Evolutionary conservation across 768 basidiomycete species (phyloP).

Genomic region (Tephrocybe sp.): DNA sequence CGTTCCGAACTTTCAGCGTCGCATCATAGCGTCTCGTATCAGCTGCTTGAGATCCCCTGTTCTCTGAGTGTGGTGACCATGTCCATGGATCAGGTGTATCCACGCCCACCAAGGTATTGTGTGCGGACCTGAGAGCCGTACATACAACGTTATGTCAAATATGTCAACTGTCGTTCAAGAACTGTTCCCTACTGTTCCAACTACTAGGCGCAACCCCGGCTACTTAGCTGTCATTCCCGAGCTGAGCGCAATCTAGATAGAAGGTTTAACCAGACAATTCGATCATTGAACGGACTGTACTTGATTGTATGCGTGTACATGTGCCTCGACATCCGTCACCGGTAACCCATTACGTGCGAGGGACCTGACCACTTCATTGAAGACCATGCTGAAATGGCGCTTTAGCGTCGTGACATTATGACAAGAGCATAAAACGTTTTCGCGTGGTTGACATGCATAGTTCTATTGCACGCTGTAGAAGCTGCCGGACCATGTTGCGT

Average conservation of each 20-base stretch:
- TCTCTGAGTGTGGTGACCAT: neutral
- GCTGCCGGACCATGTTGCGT: no score
- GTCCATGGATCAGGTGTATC: neutral
- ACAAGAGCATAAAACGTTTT: no score
- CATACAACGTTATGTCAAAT: neutral
- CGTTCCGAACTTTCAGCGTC: slow-evolving; percentile 14
- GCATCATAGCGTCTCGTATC: slow-evolving; percentile 5
- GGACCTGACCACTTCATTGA: no score
- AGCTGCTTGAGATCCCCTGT: neutral
- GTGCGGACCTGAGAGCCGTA: neutral
- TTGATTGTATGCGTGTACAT: neutral
- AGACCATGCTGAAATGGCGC: no score
- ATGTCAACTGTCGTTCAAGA: neutral
- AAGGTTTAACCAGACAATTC: no score
- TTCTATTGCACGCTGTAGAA: no score
- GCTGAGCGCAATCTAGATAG: no score
- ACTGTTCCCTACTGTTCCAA: neutral
- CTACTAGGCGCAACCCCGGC: neutral
- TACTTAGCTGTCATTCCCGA: neutral
- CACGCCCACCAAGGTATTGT: neutral
- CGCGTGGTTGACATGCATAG: no score
- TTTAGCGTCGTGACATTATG: no score
- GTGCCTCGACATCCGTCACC: neutral
- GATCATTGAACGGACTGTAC: no score
- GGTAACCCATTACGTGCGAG: no score